Evolutionary conservation across 805 yeast genomes (phyloP).

Genomic region (Sugiyamaella americana): DNA sequence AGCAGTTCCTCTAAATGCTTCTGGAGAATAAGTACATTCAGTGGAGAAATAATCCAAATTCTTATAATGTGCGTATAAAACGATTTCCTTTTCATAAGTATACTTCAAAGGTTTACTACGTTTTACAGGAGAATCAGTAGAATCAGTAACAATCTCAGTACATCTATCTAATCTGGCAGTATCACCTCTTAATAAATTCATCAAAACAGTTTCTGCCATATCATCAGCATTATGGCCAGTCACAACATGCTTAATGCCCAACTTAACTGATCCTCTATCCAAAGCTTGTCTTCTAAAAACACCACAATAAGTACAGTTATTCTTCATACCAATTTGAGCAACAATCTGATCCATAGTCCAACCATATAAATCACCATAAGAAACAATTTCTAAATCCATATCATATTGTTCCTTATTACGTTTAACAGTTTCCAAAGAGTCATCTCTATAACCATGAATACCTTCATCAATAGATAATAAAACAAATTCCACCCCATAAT

Average conservation of each 20-base stretch:
- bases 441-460: conserved; percentile 93
- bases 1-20: conserved; percentile 97
- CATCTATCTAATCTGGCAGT: conserved; percentile 86
- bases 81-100: conserved; percentile 95
- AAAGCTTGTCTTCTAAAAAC: conserved; percentile 93
- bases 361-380: conserved; percentile 81
- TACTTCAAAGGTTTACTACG: conserved; percentile 95
- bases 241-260: conserved; percentile 83
- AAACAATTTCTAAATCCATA: conserved; percentile 73
- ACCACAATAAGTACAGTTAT: conserved; percentile 97
- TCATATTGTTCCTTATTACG: conserved; percentile 81
- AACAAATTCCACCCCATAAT: conserved; percentile 81
- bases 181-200: conserved; percentile 95
- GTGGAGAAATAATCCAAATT: conserved; percentile 93
- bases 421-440: conserved; percentile 92
- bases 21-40: conserved; percentile 97
- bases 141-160: conserved; percentile 75
- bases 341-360: conserved; percentile 99
- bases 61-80: conserved; percentile 92
- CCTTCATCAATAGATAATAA: conserved; percentile 93
- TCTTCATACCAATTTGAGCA: conserved; percentile 85
- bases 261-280: conserved; percentile 88
- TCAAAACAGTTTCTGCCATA: conserved; percentile 95
- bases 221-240: conserved; percentile 99
- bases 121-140: conserved; percentile 78